phyloP scores from a whole-genome alignment of 2,329 filamentous ascomycete species.

The Fusarium chuoi region DNA sequence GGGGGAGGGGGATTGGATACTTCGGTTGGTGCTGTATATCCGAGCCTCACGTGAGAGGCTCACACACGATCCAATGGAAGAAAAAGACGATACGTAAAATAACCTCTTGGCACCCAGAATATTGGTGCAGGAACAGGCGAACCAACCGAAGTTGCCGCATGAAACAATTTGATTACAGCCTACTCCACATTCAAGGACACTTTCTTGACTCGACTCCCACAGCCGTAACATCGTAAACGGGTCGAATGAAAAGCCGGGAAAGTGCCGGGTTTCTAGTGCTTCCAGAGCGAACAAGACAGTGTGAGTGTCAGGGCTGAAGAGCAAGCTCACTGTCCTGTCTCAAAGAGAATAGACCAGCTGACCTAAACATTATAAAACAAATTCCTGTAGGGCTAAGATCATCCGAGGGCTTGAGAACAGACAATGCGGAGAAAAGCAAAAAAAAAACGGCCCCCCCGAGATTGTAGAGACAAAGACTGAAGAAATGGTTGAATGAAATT shows the following conservation, averaged over 20 bases:
- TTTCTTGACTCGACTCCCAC: not conserved
- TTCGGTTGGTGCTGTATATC: not conserved
- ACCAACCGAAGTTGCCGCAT: constrained; percentile 6
- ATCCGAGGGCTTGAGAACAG: not conserved
- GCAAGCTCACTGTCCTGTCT: not conserved
- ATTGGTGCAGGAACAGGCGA: not conserved
- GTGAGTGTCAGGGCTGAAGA: not conserved
- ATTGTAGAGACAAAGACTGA: not conserved
- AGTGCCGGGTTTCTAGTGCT: not conserved
- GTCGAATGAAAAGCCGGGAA: not conserved
- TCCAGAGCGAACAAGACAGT: not conserved
- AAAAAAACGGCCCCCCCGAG: not conserved
- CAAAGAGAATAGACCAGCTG: not conserved
- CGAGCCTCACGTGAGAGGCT: constrained; percentile 2
- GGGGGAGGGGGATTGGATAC: not conserved
- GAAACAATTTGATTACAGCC: constrained; percentile 13
- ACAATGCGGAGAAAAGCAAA: constrained; percentile 24
- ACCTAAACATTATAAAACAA: not conserved
- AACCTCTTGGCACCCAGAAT: not conserved
- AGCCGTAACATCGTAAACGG: not conserved
- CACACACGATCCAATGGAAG: not conserved
- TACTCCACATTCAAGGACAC: constrained; percentile 13
- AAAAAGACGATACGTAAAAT: not conserved
- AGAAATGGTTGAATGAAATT: constrained; percentile 7
- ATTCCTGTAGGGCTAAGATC: not conserved